These are phyloP conservation scores for Thielaviopsis punctulata DNA, from an alignment of 2,329 filamentous ascomycete species.

Conservation along the genomic window DNA sequence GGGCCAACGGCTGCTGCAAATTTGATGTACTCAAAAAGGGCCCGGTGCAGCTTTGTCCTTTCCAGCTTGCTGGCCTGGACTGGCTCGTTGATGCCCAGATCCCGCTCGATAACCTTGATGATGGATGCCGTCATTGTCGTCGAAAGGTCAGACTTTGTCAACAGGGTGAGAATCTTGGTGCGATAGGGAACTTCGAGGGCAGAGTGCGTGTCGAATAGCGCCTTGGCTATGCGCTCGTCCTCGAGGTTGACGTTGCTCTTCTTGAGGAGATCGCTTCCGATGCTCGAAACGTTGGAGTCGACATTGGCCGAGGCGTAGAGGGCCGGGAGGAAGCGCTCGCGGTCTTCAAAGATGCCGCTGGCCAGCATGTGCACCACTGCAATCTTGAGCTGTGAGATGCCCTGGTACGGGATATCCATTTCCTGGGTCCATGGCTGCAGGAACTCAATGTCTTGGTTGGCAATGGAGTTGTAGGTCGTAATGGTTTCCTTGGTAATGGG, in stretches of 20 bases:
- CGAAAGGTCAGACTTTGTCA: slow-evolving; percentile 60
- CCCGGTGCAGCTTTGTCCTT: slow-evolving; percentile 59
- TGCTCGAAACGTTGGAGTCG: slow-evolving; percentile 63
- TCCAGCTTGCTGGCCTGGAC: slow-evolving; percentile 43
- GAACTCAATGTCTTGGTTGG: slow-evolving; percentile 49
- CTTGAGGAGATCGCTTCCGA: slow-evolving; percentile 83
- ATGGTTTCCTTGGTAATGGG: neutral
- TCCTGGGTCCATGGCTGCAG: slow-evolving; percentile 42
- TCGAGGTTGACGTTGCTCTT: slow-evolving; percentile 61
- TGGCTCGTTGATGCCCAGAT: neutral
- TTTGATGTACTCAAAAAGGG: slow-evolving; percentile 71
- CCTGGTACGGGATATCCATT: slow-evolving; percentile 11
- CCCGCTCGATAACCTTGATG: slow-evolving; percentile 43
- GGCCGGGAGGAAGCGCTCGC: slow-evolving; percentile 68
- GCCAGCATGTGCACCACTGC: slow-evolving; percentile 55
- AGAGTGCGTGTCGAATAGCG: slow-evolving; percentile 58
- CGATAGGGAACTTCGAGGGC: slow-evolving; percentile 56
- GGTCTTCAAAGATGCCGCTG: slow-evolving; percentile 70
- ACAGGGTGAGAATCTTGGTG: slow-evolving; percentile 55
- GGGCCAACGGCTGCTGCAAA: slow-evolving; percentile 68
- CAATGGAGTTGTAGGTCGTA: slow-evolving; percentile 23
- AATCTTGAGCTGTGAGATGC: slow-evolving; percentile 28
- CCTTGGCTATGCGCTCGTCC: slow-evolving; percentile 40
- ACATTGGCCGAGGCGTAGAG: slow-evolving; percentile 68
- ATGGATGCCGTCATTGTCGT: slow-evolving; percentile 54